phyloP scores from a whole-genome alignment of 2,329 filamentous ascomycete genomes.

The Acrodontium crateriforme region DNA sequence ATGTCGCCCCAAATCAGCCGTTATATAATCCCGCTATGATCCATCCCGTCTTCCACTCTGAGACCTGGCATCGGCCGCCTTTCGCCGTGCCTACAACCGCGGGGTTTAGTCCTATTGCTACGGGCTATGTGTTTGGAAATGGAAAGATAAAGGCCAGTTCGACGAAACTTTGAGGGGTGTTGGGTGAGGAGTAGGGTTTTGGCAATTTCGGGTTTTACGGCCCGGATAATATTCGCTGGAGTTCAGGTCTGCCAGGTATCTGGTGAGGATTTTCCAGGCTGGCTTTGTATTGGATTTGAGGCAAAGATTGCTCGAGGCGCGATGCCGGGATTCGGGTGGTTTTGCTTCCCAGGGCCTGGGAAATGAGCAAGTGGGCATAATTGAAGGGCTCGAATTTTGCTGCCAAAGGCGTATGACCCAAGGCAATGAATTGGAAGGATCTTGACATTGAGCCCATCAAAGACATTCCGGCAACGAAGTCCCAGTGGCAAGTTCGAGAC shows the following conservation, averaged over 20 bases:
- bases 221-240: background rate
- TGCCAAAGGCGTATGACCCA: too few species aligned
- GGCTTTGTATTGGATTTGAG: too few species aligned
- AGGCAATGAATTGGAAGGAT: too few species aligned
- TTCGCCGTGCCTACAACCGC: slow-evolving; percentile 27
- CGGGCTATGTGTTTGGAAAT: slow-evolving; percentile 27
- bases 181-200: background rate
- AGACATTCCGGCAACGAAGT: too few species aligned
- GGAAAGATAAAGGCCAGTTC: slow-evolving; percentile 3
- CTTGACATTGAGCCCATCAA: too few species aligned
- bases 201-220: too few species aligned
- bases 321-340: too few species aligned
- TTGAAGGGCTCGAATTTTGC: too few species aligned
- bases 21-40: slow-evolving; percentile 43
- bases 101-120: slow-evolving; percentile 30
- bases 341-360: too few species aligned
- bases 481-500: too few species aligned
- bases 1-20: slow-evolving; percentile 2
- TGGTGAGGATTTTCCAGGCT: background rate
- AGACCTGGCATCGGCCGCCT: slow-evolving; percentile 44
- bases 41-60: slow-evolving; percentile 67
- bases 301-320: too few species aligned
- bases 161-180: slow-evolving; percentile 13
- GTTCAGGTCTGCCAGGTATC: background rate
- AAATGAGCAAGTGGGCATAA: too few species aligned